Conservation (phyloP, 2,329 filamentous ascomycete species). For the Akanthomyces uredinophilus region DNA sequence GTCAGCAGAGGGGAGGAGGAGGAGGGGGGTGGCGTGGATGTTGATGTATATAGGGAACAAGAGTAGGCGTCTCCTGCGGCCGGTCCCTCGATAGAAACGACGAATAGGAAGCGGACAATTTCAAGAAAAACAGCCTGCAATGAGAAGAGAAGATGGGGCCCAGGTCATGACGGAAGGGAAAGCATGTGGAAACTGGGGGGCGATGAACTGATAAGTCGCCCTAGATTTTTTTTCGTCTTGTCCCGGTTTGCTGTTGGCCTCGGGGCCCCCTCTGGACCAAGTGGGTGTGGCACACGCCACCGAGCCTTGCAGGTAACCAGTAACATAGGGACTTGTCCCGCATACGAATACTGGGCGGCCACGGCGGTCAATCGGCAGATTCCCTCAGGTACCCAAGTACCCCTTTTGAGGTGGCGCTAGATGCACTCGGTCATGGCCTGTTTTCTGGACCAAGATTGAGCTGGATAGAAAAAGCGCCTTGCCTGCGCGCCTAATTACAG, state of each 20-base stretch:
- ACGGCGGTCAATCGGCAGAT: slow-evolving; percentile 6
- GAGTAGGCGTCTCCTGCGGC: no score
- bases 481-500: no score
- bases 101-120: background rate
- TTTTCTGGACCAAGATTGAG: background rate
- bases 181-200: slow-evolving; percentile 14
- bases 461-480: background rate
- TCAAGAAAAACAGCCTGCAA: background rate
- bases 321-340: no score
- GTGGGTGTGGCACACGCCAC: background rate
- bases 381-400: background rate
- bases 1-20: background rate
- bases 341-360: slow-evolving; percentile 9
- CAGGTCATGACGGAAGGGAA: background rate
- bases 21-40: background rate
- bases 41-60: no score
- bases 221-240: background rate
- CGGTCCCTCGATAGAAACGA: no score
- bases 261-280: background rate
- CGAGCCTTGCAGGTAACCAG: slow-evolving; percentile 4
- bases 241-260: background rate
- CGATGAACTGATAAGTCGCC: slow-evolving; percentile 12
- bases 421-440: background rate
- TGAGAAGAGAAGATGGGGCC: background rate
- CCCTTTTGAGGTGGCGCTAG: background rate